Evolutionary conservation across 257 asterid genomes (phyloP).

Genomic region (Gynochthodes officinalis): DNA sequence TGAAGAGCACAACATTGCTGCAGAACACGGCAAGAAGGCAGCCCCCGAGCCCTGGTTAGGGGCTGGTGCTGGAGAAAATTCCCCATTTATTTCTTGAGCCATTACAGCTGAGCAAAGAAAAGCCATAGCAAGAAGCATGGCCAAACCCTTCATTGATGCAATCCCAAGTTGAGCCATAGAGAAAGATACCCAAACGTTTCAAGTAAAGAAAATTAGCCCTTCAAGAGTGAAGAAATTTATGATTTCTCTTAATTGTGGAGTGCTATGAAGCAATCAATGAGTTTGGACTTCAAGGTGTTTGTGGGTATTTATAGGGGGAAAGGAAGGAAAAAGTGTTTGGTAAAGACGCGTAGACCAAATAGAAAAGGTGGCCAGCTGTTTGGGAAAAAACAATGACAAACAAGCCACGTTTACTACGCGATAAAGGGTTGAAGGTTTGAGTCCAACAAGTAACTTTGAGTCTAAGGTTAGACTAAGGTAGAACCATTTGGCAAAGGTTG

Average conservation of each 20-base stretch:
- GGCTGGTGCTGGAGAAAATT: conserved; percentile 47
- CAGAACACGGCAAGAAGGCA: conserved; percentile 36
- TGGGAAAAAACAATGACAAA: not conserved
- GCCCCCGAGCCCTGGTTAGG: conserved; percentile 45
- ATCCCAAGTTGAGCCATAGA: not conserved
- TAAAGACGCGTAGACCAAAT: too few species aligned
- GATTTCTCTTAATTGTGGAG: too few species aligned
- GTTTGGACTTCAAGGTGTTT: too few species aligned
- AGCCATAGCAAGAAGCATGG: conserved; percentile 32
- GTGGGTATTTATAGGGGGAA: not conserved
- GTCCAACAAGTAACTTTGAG: not conserved
- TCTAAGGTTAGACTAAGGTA: not conserved
- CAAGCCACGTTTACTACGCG: not conserved
- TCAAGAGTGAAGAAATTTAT: not conserved
- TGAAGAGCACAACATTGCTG: conserved; percentile 44
- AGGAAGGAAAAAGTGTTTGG: not conserved
- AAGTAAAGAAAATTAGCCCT: not conserved
- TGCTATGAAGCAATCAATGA: too few species aligned
- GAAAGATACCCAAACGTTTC: not conserved
- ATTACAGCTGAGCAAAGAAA: conserved; percentile 26
- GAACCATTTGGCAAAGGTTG: not conserved
- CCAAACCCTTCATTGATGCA: conserved; percentile 26
- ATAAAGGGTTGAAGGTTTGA: not conserved
- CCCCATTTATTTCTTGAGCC: conserved; percentile 30
- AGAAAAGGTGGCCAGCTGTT: not conserved